phyloP scores from a whole-genome alignment of 768 basidiomycete species.

The Podaxis pistillaris region DNA sequence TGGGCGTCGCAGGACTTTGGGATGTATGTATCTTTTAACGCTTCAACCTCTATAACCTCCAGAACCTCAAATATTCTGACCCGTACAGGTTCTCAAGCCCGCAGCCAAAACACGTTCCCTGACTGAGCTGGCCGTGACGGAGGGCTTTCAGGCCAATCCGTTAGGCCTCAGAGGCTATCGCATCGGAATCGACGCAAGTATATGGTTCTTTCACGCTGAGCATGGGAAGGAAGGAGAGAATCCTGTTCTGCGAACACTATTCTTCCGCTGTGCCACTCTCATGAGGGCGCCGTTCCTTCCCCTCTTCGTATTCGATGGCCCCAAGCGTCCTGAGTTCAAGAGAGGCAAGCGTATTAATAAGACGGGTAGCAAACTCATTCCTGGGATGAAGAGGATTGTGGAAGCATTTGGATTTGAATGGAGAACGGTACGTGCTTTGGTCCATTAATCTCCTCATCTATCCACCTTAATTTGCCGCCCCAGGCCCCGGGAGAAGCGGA shows the following conservation, averaged over 20 bases:
- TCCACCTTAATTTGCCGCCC: constrained; percentile 23
- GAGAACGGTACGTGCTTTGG: constrained; percentile 46
- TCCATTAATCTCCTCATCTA: neutral
- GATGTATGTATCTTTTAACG: constrained; percentile 32
- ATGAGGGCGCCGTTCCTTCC: constrained; percentile 79
- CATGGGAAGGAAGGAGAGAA: constrained; percentile 82
- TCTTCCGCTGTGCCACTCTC: constrained; percentile 82
- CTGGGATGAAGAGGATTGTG: constrained; percentile 76
- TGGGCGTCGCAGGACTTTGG: constrained; percentile 53
- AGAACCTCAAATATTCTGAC: constrained; percentile 8
- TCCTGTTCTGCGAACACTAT: constrained; percentile 76
- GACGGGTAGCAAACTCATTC: constrained; percentile 60
- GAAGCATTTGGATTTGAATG: constrained; percentile 82
- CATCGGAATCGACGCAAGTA: constrained; percentile 85
- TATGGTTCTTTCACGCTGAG: constrained; percentile 81
- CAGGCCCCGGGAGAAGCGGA: constrained; percentile 94
- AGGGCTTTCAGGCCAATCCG: constrained; percentile 72
- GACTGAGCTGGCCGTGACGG: constrained; percentile 69
- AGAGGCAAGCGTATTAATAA: constrained; percentile 70
- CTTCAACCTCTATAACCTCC: neutral
- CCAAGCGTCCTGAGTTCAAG: constrained; percentile 78
- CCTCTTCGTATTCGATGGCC: constrained; percentile 91
- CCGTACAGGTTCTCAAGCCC: constrained; percentile 60
- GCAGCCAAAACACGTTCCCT: constrained; percentile 72
- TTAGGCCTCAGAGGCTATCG: constrained; percentile 69